These are phyloP conservation scores for Leccinum griseonigrum DNA, from an alignment of 1,284 basidiomycete genomes.

Conservation along the genomic window DNA sequence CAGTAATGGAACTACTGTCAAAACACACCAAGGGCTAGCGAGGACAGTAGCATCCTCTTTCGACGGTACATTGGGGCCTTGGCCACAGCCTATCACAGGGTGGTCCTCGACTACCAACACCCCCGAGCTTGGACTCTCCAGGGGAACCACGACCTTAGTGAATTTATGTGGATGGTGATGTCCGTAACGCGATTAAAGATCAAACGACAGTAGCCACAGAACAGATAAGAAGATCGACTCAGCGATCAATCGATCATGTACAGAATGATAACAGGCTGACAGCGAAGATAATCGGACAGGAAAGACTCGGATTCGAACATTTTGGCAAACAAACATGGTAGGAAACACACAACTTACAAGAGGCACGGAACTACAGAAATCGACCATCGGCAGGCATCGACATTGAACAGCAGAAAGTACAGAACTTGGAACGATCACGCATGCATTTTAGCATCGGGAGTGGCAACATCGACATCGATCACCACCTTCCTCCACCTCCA, in stretches of 20 bases:
- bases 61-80: neutral
- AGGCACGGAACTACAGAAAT: constrained; percentile 10
- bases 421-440: constrained; percentile 12
- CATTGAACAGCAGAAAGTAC: constrained; percentile 1
- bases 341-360: neutral
- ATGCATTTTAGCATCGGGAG: constrained; percentile 11
- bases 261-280: no score
- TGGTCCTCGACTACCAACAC: no score
- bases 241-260: no score
- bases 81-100: neutral
- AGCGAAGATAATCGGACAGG: no score
- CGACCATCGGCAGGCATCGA: constrained; percentile 8
- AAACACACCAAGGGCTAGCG: neutral
- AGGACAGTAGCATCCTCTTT: neutral
- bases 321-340: neutral
- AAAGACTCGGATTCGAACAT: neutral
- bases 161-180: no score
- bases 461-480: neutral
- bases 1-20: no score
- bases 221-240: no score
- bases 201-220: no score
- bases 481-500: constrained; percentile 15
- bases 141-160: neutral
- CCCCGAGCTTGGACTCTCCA: no score
- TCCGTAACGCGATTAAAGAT: no score